phyloP scores from a whole-genome alignment of 768 basidiomycete genomes.

The Panaeolus cyanescens region DNA sequence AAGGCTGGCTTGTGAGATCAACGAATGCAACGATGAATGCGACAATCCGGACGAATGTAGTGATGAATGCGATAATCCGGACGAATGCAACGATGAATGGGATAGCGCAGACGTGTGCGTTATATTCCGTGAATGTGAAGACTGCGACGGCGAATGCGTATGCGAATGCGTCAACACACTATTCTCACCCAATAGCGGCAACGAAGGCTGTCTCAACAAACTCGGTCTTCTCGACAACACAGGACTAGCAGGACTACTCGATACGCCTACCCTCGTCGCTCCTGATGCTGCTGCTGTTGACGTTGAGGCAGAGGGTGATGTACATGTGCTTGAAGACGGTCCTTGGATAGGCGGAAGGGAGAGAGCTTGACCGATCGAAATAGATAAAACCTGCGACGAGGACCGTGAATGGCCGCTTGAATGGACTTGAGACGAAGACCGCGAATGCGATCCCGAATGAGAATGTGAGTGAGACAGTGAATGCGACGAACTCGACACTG shows the following conservation, averaged over 20 bases:
- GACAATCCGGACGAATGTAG: background rate
- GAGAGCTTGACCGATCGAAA: background rate
- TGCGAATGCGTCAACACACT: background rate
- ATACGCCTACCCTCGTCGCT: no score
- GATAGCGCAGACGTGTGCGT: no score
- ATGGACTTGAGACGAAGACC: no score
- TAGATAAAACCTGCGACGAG: background rate
- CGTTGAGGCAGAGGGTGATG: background rate
- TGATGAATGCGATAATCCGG: background rate
- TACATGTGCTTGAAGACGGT: background rate
- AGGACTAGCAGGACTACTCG: background rate
- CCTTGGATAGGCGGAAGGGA: background rate
- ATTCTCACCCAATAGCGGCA: background rate
- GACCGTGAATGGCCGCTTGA: no score
- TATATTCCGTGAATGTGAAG: no score
- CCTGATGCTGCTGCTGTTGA: background rate
- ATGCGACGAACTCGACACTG: background rate
- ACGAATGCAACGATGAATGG: background rate
- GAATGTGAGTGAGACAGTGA: background rate
- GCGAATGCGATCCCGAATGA: no score
- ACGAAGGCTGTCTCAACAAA: slow-evolving; percentile 2
- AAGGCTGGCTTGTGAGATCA: no score
- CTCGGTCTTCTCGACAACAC: background rate
- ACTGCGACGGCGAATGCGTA: background rate
- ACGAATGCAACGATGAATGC: background rate